A percentile compares a stretch with the other conserved stretches of the same genome.
Evolutionary conservation across 2,329 filamentous ascomycete species (phyloP).

Genomic region (Aspergillus sp.): DNA sequence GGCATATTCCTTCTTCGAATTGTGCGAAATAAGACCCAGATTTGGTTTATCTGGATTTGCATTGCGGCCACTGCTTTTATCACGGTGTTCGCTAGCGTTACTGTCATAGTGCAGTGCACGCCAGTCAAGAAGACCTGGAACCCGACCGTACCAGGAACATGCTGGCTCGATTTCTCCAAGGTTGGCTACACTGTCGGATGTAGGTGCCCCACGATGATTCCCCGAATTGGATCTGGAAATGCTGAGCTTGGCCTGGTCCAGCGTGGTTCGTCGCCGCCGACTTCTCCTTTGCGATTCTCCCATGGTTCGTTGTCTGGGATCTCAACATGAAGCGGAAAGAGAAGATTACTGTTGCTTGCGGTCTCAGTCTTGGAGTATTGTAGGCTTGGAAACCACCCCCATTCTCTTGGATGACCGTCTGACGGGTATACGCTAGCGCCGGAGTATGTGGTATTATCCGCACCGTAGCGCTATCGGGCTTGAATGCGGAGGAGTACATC

Average conservation of each 20-base stretch:
- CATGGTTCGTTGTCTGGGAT: slow-evolving; percentile 39
- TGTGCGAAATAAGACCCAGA: slow-evolving; percentile 13
- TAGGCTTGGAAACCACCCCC: slow-evolving; percentile 12
- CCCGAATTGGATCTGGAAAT: too few relatives aligned
- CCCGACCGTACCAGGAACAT: slow-evolving; percentile 7
- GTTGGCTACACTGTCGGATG: slow-evolving; percentile 16
- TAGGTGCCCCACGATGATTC: slow-evolving; percentile 8
- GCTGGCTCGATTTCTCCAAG: slow-evolving; percentile 16
- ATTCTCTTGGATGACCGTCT: too few relatives aligned
- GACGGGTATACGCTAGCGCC: too few relatives aligned
- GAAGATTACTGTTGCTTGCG: slow-evolving; percentile 35
- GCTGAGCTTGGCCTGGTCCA: slow-evolving; percentile 1
- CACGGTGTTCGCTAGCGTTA: slow-evolving; percentile 12
- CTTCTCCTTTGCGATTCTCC: slow-evolving; percentile 22
- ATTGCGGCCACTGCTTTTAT: slow-evolving; percentile 9
- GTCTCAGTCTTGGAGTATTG: slow-evolving; percentile 38
- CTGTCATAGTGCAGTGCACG: slow-evolving; percentile 8
- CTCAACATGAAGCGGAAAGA: slow-evolving; percentile 39
- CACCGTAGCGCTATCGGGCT: slow-evolving; percentile 11
- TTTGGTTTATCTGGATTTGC: slow-evolving; percentile 11
- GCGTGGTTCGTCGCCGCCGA: slow-evolving; percentile 15
- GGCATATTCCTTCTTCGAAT: slow-evolving; percentile 13
- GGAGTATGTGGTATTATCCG: slow-evolving; percentile 16
- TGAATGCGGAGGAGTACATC: slow-evolving; percentile 13
- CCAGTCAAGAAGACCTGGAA: slow-evolving; percentile 9